Percentiles rank a stretch among this genome's conserved stretches.
Evolutionary conservation across 495 filamentous ascomycete species (phyloP).

Genomic region (Penicillium verhagenii): DNA sequence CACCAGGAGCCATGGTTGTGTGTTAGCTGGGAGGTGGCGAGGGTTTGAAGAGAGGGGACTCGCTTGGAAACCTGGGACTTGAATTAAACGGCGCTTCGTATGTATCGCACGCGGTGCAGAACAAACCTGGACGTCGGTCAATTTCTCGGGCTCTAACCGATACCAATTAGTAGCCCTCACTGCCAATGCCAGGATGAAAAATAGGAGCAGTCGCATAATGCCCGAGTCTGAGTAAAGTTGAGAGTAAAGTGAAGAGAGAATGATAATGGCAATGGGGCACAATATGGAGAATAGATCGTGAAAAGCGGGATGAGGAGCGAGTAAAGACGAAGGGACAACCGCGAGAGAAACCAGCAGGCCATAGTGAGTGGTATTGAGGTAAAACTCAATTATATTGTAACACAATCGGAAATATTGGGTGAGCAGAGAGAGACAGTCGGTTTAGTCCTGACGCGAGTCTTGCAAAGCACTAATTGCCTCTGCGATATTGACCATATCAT

Average conservation of each 20-base stretch:
- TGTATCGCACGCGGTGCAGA: background rate
- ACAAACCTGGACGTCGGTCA: background rate
- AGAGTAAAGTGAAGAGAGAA: background rate
- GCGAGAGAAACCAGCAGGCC: background rate
- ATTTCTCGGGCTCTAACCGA: background rate
- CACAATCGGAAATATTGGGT: background rate
- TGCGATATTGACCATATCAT: constrained; percentile 3
- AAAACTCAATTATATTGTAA: background rate
- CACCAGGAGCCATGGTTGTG: background rate
- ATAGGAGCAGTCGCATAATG: background rate
- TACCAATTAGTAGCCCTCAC: background rate
- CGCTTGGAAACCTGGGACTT: background rate
- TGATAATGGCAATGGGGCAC: background rate
- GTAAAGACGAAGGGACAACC: background rate
- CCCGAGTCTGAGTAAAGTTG: background rate
- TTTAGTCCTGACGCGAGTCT: background rate
- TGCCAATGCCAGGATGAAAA: background rate
- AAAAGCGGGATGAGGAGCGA: background rate
- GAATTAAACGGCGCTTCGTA: background rate
- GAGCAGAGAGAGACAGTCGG: background rate
- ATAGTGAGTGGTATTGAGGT: background rate
- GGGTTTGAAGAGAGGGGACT: background rate
- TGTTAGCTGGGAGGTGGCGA: background rate
- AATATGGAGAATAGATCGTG: background rate
- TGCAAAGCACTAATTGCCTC: background rate